Evolutionary conservation across 2,329 filamentous ascomycete species (phyloP), one percentile per base, ranked within the genome.

Genomic region (Neonectria coccinea): DNA sequence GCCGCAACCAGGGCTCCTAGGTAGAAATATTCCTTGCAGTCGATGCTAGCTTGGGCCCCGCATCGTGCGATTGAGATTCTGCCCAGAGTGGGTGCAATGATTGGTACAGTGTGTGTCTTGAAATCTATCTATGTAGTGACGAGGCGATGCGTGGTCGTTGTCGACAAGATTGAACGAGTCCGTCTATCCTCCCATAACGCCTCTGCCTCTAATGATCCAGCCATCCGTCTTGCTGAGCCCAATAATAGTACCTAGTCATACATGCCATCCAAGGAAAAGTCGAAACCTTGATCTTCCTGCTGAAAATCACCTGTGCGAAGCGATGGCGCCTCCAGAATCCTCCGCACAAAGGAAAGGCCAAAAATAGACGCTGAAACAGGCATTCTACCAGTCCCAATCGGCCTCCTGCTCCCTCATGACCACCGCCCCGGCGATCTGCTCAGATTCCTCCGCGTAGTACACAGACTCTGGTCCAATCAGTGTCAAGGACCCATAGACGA

Each of bases 401-500:
- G 79, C 75, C 59, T 82, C 79, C 22, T 80, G 76, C 14, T 80
- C 78, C 29, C 80, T 78, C 36, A 80, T 73, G 66, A 84, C 67
- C 55, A 81, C 82, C 4, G 81, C 76, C 4, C 83, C 83, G 55
- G 78, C 78, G 7, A 85, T 74, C 51, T 79, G 78, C 67, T 84
- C 80, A 4, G 76, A 74, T 42, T 80, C 79, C n/a, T 81, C 79
- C 4, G 78, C 81, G 47, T 78, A 75, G 57, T 83, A 85, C 58
- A 72, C 77, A 31, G 82, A 85, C 50, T 79, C 74, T 41, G 78
- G 75, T 48, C 83, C 83, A 41, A 85, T 80, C 29, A 84, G 78
- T 0, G 82, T 84, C 62, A 85, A 68, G 2, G 81, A 83, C 42
- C 81, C 81, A 62, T 84, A 84, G 5, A 83, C 79, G 8, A 80